phyloP scores from a whole-genome alignment of 1,284 basidiomycete species.

The Fomitopsis betulina region DNA sequence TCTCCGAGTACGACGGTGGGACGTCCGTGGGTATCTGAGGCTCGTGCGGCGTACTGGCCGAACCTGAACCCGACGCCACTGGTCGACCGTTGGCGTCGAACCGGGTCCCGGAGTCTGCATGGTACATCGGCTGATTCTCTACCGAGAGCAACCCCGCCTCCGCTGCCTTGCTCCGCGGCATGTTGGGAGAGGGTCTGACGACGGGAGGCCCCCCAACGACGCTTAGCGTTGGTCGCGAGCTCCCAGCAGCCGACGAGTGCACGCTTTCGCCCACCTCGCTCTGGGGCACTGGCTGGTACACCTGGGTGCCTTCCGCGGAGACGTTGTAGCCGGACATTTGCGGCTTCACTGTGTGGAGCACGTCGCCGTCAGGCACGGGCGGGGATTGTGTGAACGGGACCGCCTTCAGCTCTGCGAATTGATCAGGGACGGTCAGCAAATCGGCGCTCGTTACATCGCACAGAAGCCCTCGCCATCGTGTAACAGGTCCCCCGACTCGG shows the following conservation, averaged over 20 bases:
- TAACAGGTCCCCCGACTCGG: constrained; percentile 1
- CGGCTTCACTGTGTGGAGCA: background rate
- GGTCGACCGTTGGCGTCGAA: constrained; percentile 1
- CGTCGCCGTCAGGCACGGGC: background rate
- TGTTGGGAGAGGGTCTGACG: background rate
- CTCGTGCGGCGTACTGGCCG: background rate
- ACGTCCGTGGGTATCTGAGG: constrained; percentile 3
- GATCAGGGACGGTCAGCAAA: background rate
- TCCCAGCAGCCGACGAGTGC: background rate
- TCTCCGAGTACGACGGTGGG: constrained; percentile 6
- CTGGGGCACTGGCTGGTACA: background rate
- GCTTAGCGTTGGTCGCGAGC: background rate
- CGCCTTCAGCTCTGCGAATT: background rate
- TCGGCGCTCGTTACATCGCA: background rate
- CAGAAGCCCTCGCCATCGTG: background rate
- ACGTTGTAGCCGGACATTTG: background rate
- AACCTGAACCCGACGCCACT: background rate
- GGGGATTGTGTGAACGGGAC: background rate
- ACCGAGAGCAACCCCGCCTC: constrained; percentile 9
- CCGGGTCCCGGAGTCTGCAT: constrained; percentile 13
- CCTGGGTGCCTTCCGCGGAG: background rate
- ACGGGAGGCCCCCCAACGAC: background rate
- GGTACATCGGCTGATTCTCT: constrained; percentile 8
- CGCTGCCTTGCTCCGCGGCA: constrained; percentile 10
- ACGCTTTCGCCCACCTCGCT: constrained; percentile 1